These are phyloP conservation scores for Fraxinus floribunda DNA, from an alignment of 305 asterid genomes.

Conservation along the genomic window DNA sequence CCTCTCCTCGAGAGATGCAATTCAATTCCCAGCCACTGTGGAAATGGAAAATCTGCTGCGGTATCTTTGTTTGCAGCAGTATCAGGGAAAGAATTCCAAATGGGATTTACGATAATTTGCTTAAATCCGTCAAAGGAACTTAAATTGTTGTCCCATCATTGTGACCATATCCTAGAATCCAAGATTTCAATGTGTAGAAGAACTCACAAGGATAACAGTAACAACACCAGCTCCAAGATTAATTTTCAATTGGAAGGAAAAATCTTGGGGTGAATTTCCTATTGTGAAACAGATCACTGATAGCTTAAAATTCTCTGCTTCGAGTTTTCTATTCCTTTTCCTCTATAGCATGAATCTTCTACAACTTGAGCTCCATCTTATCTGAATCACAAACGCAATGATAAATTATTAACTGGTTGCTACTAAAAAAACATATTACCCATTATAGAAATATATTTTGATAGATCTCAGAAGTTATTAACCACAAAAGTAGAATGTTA, in stretches of 20 bases:
- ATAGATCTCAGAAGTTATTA: slow-evolving; percentile 40
- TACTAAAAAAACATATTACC: slow-evolving; percentile 12
- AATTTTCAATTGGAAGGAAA: slow-evolving; percentile 16
- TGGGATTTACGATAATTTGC: slow-evolving; percentile 10
- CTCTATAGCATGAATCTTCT: slow-evolving; percentile 22
- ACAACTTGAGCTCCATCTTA: slow-evolving; percentile 23
- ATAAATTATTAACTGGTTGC: not conserved
- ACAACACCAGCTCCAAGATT: slow-evolving; percentile 20
- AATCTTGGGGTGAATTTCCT: slow-evolving; percentile 19
- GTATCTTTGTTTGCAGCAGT: slow-evolving; percentile 14
- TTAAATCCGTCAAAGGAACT: slow-evolving; percentile 20
- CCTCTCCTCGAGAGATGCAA: not conserved
- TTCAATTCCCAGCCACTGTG: slow-evolving; percentile 30
- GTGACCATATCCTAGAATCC: not conserved
- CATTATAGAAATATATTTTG: slow-evolving; percentile 7
- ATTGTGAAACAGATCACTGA: slow-evolving; percentile 13
- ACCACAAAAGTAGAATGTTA: slow-evolving; percentile 15
- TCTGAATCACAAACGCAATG: slow-evolving; percentile 26
- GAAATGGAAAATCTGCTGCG: slow-evolving; percentile 14
- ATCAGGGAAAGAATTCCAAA: slow-evolving; percentile 19
- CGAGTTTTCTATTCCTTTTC: slow-evolving; percentile 21
- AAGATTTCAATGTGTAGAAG: not conserved
- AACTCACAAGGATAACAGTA: slow-evolving; percentile 16
- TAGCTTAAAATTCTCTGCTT: slow-evolving; percentile 22
- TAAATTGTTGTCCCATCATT: not conserved